Conservation (phyloP, 805 yeast genomes). For the Myxozyma neglecta region DNA sequence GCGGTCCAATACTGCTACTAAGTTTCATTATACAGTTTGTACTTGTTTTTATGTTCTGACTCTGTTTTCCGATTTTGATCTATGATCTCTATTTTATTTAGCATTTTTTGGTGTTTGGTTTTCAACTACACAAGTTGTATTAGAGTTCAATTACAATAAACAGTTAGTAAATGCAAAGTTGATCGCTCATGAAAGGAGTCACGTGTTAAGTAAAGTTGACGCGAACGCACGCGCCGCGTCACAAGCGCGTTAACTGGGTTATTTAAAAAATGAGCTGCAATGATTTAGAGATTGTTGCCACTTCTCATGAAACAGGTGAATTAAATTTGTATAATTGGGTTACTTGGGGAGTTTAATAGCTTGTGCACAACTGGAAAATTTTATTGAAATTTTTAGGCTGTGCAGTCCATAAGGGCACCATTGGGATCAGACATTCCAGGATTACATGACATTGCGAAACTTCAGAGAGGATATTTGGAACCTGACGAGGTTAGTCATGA, state of each 20-base stretch:
- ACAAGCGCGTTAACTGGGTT: not conserved
- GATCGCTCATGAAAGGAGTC: not conserved
- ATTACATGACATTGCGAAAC: not conserved
- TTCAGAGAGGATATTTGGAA: not conserved
- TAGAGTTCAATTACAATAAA: not conserved
- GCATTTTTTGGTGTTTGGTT: not conserved
- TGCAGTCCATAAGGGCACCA: not conserved
- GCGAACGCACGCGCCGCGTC: not conserved
- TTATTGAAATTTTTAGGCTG: too few relatives aligned
- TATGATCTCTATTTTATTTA: not conserved
- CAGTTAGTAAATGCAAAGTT: not conserved
- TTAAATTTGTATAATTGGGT: too few relatives aligned
- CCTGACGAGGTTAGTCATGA: not conserved
- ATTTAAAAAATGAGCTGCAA: not conserved
- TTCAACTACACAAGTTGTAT: not conserved
- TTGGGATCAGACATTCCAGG: constrained; percentile 3
- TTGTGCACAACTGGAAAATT: too few relatives aligned
- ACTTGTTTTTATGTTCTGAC: not conserved
- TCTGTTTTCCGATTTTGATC: not conserved
- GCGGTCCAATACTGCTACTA: not conserved
- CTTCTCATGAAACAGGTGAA: too few relatives aligned
- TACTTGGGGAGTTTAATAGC: too few relatives aligned
- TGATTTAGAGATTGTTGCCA: not conserved
- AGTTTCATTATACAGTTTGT: not conserved
- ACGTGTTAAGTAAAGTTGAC: not conserved